phyloP scores from a whole-genome alignment of 2,329 filamentous ascomycete species.

The Cytospora schulzeri region DNA sequence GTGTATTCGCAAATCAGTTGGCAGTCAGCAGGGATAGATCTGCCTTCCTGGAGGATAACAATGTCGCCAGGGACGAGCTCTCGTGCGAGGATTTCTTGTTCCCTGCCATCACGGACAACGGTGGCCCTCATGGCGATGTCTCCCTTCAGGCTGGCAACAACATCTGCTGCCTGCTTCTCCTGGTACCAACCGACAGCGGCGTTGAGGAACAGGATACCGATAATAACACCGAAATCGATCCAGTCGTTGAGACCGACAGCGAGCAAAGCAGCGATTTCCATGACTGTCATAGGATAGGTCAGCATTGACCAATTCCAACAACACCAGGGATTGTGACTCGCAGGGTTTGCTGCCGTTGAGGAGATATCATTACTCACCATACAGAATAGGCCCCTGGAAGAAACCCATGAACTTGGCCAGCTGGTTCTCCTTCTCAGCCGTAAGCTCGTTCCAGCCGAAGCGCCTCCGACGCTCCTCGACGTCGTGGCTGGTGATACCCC shows the following conservation, averaged over 20 bases:
- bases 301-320: not conserved
- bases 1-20: conserved; percentile 72
- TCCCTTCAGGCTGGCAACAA: conserved; percentile 71
- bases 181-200: conserved; percentile 76
- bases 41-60: conserved; percentile 68
- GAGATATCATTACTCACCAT: conserved; percentile 21
- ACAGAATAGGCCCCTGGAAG: conserved; percentile 69
- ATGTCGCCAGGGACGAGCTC: conserved; percentile 74
- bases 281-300: conserved; percentile 49
- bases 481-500: conserved; percentile 57
- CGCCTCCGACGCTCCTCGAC: conserved; percentile 65
- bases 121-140: conserved; percentile 73
- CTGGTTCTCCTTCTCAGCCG: conserved; percentile 71
- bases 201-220: conserved; percentile 72
- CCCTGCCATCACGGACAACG: conserved; percentile 67
- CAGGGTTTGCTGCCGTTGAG: conserved; percentile 16
- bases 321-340: not conserved
- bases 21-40: conserved; percentile 67
- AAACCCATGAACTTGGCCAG: conserved; percentile 70
- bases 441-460: conserved; percentile 70
- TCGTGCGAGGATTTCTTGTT: conserved; percentile 68
- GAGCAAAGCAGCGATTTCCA: conserved; percentile 73
- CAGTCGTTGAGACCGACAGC: conserved; percentile 73
- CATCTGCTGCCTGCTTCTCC: conserved; percentile 75
- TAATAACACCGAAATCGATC: conserved; percentile 75